These are phyloP conservation scores for Corchorus olitorius DNA, from an alignment of 345 rosid species.

Conservation along the genomic window DNA sequence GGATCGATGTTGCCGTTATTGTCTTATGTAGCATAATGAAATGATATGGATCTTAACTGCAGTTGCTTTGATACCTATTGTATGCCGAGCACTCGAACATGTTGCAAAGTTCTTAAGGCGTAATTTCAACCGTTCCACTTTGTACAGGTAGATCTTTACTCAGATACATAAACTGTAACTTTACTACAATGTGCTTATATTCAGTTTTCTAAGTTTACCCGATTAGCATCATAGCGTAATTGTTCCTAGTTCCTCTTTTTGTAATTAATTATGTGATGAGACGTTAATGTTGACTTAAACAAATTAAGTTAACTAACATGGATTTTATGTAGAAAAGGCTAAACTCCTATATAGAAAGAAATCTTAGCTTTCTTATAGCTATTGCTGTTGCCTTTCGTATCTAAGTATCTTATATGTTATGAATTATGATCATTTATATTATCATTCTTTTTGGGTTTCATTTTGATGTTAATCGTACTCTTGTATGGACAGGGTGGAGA, in stretches of 20 bases:
- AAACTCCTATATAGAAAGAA: neutral
- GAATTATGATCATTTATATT: neutral
- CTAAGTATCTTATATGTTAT: neutral
- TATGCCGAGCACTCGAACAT: conserved; percentile 77
- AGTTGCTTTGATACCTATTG: conserved; percentile 93
- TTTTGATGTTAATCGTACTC: neutral
- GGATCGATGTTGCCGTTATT: conserved; percentile 4
- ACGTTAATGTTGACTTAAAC: neutral
- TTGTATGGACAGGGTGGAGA: neutral
- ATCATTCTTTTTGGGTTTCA: neutral
- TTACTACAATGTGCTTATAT: neutral
- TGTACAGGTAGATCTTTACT: conserved; percentile 64
- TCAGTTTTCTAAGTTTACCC: conserved; percentile 16
- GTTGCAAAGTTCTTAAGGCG: conserved; percentile 88
- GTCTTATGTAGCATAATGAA: conserved; percentile 8
- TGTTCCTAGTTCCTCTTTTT: neutral
- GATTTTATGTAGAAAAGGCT: neutral
- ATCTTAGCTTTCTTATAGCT: neutral
- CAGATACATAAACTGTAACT: neutral
- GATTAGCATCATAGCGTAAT: neutral
- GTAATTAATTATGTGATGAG: neutral
- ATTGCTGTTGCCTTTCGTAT: neutral
- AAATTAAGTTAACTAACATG: neutral
- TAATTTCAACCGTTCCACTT: conserved; percentile 75
- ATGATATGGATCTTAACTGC: conserved; percentile 29